Conservation (phyloP, 371 early-diverging fungal genomes). For the Mortierella sp. region DNA sequence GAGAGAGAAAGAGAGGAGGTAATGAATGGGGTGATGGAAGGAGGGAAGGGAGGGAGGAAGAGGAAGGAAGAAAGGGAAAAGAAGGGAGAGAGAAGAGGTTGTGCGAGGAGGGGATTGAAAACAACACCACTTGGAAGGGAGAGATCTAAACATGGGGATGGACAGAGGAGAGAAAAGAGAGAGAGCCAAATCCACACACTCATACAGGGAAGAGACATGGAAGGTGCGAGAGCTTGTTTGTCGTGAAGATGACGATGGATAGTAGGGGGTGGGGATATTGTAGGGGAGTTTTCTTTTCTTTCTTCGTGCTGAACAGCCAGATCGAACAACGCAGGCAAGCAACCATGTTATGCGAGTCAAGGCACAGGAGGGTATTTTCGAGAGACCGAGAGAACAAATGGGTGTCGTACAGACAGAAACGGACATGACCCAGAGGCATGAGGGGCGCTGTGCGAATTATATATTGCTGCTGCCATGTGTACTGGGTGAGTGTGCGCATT, state of each 20-base stretch:
- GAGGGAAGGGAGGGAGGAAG: neutral
- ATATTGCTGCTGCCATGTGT: too few species aligned
- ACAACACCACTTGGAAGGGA: neutral
- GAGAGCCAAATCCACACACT: neutral
- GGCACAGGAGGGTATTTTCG: too few species aligned
- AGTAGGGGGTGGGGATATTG: neutral
- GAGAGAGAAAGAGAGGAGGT: neutral
- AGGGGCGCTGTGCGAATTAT: too few species aligned
- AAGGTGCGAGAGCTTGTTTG: neutral
- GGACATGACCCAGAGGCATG: too few species aligned
- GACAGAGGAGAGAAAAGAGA: neutral
- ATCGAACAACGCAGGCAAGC: too few species aligned
- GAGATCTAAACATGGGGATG: neutral
- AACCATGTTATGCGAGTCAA: too few species aligned
- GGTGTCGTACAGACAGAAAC: too few species aligned
- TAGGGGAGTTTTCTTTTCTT: too few species aligned
- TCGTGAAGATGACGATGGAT: neutral
- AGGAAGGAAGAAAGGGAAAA: neutral
- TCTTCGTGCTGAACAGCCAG: too few species aligned
- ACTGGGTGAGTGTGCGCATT: too few species aligned
- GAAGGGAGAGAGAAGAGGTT: neutral
- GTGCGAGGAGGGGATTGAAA: neutral
- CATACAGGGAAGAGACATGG: neutral
- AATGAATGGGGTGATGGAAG: neutral
- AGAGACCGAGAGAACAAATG: too few species aligned